These are phyloP conservation scores for Chaetoceros muelleri DNA, from an alignment of 108 stramenopile species.

Conservation along the genomic window DNA sequence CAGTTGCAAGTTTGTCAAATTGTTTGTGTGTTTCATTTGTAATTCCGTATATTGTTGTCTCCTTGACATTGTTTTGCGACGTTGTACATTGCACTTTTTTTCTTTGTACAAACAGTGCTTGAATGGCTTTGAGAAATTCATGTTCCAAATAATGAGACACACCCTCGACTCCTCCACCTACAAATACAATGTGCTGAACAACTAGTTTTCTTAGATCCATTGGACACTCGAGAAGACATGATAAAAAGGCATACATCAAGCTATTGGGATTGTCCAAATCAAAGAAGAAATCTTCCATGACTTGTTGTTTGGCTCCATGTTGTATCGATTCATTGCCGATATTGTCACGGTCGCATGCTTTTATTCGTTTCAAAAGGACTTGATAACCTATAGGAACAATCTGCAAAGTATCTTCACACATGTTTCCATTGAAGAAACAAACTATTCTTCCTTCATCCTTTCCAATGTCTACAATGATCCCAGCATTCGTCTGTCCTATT, in stretches of 20 bases:
- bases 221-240: background rate
- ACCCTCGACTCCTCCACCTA: background rate
- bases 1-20: background rate
- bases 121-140: background rate
- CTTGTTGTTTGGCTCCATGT: background rate
- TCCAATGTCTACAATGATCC: background rate
- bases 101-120: background rate
- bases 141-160: background rate
- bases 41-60: background rate
- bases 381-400: background rate
- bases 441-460: background rate
- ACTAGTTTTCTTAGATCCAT: background rate
- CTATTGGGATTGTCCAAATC: background rate
- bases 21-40: background rate
- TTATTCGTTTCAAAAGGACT: too few relatives aligned
- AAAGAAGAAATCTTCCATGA: background rate
- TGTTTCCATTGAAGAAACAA: background rate
- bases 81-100: background rate
- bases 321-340: background rate
- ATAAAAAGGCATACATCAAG: background rate
- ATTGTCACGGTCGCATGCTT: too few relatives aligned
- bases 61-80: too few relatives aligned
- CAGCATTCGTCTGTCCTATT: background rate
- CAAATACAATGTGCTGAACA: background rate
- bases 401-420: background rate